Evolutionary conservation across 2,329 filamentous ascomycete species (phyloP).

Genomic region (Cordyceps cateniannulata): DNA sequence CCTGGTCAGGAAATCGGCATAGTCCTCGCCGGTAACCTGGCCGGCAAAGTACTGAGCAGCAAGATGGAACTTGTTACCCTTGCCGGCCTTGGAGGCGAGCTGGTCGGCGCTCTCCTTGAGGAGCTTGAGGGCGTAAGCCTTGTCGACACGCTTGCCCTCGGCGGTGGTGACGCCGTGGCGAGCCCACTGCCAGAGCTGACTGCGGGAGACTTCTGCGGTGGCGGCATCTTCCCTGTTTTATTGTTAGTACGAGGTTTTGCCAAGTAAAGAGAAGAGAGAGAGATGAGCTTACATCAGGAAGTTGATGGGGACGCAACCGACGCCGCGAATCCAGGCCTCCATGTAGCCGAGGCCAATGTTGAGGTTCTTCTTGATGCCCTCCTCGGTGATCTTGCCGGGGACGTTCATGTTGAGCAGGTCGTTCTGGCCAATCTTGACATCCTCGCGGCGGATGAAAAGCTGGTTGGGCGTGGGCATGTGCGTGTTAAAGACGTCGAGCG

Average conservation of each 20-base stretch:
- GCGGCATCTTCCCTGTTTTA: slow-evolving; percentile 74
- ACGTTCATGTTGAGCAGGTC: slow-evolving; percentile 98
- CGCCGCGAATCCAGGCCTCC: slow-evolving; percentile 94
- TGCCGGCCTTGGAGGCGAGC: slow-evolving; percentile 65
- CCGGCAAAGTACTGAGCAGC: slow-evolving; percentile 88
- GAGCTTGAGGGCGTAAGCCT: slow-evolving; percentile 79
- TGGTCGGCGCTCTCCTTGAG: slow-evolving; percentile 79
- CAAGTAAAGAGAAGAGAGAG: background rate
- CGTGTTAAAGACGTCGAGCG: slow-evolving; percentile 91
- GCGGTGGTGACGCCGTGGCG: slow-evolving; percentile 65
- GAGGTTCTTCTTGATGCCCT: slow-evolving; percentile 93
- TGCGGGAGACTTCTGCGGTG: slow-evolving; percentile 90
- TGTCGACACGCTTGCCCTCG: slow-evolving; percentile 89
- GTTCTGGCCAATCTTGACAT: slow-evolving; percentile 77
- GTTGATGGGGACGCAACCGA: slow-evolving; percentile 97
- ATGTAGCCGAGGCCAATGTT: slow-evolving; percentile 96
- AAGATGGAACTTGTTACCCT: slow-evolving; percentile 86
- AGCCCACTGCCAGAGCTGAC: slow-evolving; percentile 96
- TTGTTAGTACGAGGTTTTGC: slow-evolving; percentile 1
- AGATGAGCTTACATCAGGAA: slow-evolving; percentile 69
- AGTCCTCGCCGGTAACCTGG: slow-evolving; percentile 95
- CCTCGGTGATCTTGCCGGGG: slow-evolving; percentile 84
- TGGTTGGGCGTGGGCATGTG: slow-evolving; percentile 99
- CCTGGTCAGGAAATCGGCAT: slow-evolving; percentile 89
- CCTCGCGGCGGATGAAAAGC: slow-evolving; percentile 82